Evolutionary conservation across 331 rosid genomes (phyloP), one percentile per base, ranked within the genome.

Genomic region (Stylosanthes scabra): DNA sequence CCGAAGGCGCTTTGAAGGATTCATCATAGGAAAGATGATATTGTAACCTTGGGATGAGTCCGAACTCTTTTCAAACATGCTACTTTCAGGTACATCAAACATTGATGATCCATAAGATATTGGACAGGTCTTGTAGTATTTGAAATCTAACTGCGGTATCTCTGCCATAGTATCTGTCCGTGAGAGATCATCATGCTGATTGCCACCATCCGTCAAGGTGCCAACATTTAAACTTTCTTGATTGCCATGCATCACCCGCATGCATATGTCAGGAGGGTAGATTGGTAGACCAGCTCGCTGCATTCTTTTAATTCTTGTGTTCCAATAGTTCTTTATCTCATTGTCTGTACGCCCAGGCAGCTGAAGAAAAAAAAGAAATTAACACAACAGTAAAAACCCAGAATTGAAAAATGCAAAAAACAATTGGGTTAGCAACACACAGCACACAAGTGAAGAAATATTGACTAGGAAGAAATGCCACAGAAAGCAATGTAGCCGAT

Each of bases 281-380:
- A 88, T 74, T 51, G 98, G 97, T 66, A 84, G 68, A 57, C 89
- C 91, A 54, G 88, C 84, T 34, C 97, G 87, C 46, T 87, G 87
- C 64, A 81, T 83, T 74, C 91, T 79, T 80, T 87, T 93, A 57
- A 81, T 63, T 70, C 97, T 89, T 16, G 93, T 87, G 71, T 90
- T 83, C 98, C 98, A 93, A 80, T 82, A 93, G 79, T 93, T 93
- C 84, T 90, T 93, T 63, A 93, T 93, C 85, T 88, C 95, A 68
- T 93, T 93, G 74, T 90, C 98, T 0, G 98, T 93, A 28, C 93
- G 97, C 10, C 98, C 98, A 39, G 95, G 95, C 71, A 93, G 71
- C 98, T 93, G 78, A 51, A 63, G 6, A 5, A 4, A 34, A 34
- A 34, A 3, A 34, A 34, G 7, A 0, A 34, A 34, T 34, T 34